Evolutionary conservation across 2,329 filamentous ascomycete species (phyloP).

Genomic region (Thermoascus crustaceus): DNA sequence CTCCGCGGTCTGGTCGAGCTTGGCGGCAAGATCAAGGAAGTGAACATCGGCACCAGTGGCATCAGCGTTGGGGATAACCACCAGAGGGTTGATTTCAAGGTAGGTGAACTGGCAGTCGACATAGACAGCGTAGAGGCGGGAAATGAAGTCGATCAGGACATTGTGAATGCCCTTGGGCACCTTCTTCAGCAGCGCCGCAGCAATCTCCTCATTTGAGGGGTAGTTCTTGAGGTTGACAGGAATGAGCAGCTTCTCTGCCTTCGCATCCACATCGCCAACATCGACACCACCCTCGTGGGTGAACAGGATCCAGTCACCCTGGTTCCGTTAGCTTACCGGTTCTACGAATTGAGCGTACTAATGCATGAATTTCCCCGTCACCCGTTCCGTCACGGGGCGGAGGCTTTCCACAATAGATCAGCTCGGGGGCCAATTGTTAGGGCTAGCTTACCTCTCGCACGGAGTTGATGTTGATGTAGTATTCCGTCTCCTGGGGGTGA

Average conservation of each 20-base stretch:
- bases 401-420: no score
- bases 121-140: conserved; percentile 94
- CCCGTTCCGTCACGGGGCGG: conserved; percentile 1
- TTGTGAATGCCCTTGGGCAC: conserved; percentile 94
- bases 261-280: conserved; percentile 96
- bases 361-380: conserved; percentile 8
- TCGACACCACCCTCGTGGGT: conserved; percentile 99
- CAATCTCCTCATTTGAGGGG: conserved; percentile 93
- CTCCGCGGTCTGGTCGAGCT: conserved; percentile 97
- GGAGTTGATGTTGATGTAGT: conserved; percentile 99
- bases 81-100: conserved; percentile 98
- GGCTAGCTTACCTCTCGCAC: conserved; percentile 83
- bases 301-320: conserved; percentile 99
- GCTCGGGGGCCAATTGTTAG: no score
- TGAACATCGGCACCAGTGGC: conserved; percentile 88
- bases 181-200: conserved; percentile 74
- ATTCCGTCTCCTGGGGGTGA: conserved; percentile 90
- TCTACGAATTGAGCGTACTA: no score
- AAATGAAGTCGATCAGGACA: conserved; percentile 98
- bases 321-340: conserved; percentile 10
- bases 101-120: conserved; percentile 99
- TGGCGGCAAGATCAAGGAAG: conserved; percentile 97
- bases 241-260: conserved; percentile 97
- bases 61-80: conserved; percentile 90
- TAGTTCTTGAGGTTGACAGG: conserved; percentile 91